These are phyloP conservation scores for Pyricularia sp. DNA, from an alignment of 2,329 filamentous ascomycete genomes.

Conservation along the genomic window DNA sequence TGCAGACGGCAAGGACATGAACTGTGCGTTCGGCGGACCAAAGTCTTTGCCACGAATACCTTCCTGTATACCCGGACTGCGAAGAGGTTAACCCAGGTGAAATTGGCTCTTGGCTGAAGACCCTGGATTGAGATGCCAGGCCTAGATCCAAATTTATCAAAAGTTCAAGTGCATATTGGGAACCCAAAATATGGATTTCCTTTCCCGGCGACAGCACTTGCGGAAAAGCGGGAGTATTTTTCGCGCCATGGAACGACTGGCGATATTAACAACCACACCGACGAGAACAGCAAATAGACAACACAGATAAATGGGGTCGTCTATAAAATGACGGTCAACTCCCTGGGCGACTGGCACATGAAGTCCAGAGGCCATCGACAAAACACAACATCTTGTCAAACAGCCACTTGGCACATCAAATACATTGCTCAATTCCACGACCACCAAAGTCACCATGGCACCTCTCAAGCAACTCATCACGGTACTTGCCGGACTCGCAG, in stretches of 20 bases:
- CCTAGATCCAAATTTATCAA: background rate
- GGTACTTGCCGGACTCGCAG: constrained; percentile 12
- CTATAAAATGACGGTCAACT: background rate
- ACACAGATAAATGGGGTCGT: background rate
- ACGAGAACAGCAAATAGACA: background rate
- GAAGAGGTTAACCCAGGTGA: background rate
- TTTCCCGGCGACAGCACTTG: background rate
- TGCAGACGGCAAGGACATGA: background rate
- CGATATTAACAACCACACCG: background rate
- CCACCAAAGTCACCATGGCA: constrained; percentile 11
- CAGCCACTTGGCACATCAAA: background rate
- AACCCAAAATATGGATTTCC: background rate
- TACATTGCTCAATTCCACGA: background rate
- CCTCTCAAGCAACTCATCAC: constrained; percentile 10
- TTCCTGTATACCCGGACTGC: background rate
- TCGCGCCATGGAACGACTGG: background rate
- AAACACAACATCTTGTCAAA: background rate
- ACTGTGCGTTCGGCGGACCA: background rate
- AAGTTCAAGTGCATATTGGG: background rate
- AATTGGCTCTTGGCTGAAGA: background rate
- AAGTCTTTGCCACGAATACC: background rate
- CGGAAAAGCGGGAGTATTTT: background rate
- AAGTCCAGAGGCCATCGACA: background rate
- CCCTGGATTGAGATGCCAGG: background rate
- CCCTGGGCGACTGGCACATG: background rate